Conservation (phyloP, 2,329 filamentous ascomycete genomes). For the Trichophyton benhamiae region DNA sequence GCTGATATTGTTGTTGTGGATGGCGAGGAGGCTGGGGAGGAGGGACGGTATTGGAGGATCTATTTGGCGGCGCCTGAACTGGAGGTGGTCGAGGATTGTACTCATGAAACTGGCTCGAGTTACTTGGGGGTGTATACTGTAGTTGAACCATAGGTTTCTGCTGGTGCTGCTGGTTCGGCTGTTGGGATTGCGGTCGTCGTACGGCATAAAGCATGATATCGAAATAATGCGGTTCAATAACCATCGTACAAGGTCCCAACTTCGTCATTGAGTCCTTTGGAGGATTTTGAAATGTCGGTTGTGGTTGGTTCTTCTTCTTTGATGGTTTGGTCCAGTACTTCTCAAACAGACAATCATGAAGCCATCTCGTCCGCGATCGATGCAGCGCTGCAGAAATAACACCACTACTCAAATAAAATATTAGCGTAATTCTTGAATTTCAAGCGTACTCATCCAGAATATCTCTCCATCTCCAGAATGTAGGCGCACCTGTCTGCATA, state of each 20-base stretch:
- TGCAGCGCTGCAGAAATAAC: slow-evolving; percentile 47
- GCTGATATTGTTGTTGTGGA: slow-evolving; percentile 2
- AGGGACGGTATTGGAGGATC: not conserved
- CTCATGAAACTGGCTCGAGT: slow-evolving; percentile 30
- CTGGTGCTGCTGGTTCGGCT: slow-evolving; percentile 13
- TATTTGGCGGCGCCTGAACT: slow-evolving; percentile 12
- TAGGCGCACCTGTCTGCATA: slow-evolving; percentile 42
- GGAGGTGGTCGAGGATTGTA: slow-evolving; percentile 29
- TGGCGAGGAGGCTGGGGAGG: slow-evolving; percentile 4
- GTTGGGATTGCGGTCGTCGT: slow-evolving; percentile 36
- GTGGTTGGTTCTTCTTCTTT: slow-evolving; percentile 40
- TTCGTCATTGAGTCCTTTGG: slow-evolving; percentile 42
- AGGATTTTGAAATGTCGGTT: slow-evolving; percentile 35
- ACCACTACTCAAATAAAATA: slow-evolving; percentile 31
- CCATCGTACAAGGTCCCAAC: slow-evolving; percentile 46
- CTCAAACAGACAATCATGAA: slow-evolving; percentile 42
- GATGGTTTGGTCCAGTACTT: slow-evolving; percentile 48
- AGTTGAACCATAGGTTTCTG: slow-evolving; percentile 33
- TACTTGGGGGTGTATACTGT: slow-evolving; percentile 29
- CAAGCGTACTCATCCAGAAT: not conserved
- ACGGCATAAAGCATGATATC: slow-evolving; percentile 46
- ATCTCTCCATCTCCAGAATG: not conserved
- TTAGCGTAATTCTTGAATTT: not conserved
- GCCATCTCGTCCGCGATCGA: slow-evolving; percentile 47
- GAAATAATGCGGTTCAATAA: slow-evolving; percentile 52